Base-by-base conservation (phyloP, 257 asterid species). In the Coffea canephora region DNA sequence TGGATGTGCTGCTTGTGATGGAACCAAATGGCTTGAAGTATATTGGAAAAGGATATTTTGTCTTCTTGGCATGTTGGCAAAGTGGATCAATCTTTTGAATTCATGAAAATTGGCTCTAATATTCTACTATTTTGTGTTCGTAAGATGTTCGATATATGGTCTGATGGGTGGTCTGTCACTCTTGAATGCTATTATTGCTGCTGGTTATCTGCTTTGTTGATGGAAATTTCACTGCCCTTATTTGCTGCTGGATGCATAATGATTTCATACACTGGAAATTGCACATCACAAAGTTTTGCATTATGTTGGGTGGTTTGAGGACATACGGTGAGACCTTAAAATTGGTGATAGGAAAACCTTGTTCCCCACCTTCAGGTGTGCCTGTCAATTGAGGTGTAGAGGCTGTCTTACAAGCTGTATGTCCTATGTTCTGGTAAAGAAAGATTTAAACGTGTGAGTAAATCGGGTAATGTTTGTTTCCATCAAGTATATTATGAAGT, bases 161-260 rank as follows among this genome's bases (percentile, higher is more conserved):
- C 77, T 82, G 57, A 76, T 78, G 84, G 88, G 89, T 84, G 90
- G 80, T 74, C 57, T 72, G 73, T 72, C 85, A 82, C 87, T 85
- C 85, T 89, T 87, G 92, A 89, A 88, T 86, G 89, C 90, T 88
- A 76, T 84, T 82, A 73, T 86, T 89, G 91, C 89, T 85, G 88
- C 91, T 92, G 90, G 95, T 86, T 89, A 77, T 87, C 85, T 87
- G 89, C 89, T 87, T 84, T 83, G 85, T 88, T 88, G 88, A 68
- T 82, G 66, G 84, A 72, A 27, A 76, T 84, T 87, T 79, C 83
- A 69, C 85, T 84, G 85, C 87, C 57, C 77, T 84, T 81, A 59
- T 74, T 81, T 88, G 88, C 86, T 88, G 86, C 85, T 80, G 91
- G 92, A 79, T 86, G 85, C 81, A 76, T 87, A 83, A 78, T 76